Conservation (phyloP, 306 rosid genomes). For the Cicer bijugum region DNA sequence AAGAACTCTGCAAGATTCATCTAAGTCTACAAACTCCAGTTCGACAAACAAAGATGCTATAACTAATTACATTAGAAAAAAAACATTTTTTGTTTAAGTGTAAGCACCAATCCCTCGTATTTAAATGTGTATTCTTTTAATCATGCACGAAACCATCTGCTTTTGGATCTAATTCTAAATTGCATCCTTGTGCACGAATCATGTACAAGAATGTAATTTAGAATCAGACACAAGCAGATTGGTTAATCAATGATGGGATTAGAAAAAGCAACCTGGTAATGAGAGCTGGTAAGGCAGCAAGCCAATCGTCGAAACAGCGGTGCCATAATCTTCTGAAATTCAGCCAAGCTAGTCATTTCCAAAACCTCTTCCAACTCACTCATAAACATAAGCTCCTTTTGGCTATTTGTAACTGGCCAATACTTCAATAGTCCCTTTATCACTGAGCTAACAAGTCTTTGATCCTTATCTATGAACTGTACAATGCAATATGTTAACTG, state of each 20-base stretch:
- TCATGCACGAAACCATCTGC: too few relatives aligned
- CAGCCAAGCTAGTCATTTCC: constrained; percentile 87
- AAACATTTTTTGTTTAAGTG: constrained; percentile 3
- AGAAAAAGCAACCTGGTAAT: constrained; percentile 76
- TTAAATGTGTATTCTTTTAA: too few relatives aligned
- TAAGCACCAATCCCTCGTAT: not conserved
- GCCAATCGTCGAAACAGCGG: constrained; percentile 78
- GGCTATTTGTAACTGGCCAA: constrained; percentile 98
- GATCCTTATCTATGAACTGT: constrained; percentile 96
- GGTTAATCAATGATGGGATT: not conserved
- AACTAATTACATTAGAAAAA: not conserved
- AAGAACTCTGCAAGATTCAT: not conserved
- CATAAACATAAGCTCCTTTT: constrained; percentile 95
- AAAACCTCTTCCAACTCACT: constrained; percentile 95
- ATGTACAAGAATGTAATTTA: constrained; percentile 10
- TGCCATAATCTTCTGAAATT: constrained; percentile 83
- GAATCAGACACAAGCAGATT: constrained; percentile 11
- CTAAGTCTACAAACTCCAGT: constrained; percentile 18
- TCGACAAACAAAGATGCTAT: constrained; percentile 34
- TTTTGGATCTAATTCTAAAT: too few relatives aligned
- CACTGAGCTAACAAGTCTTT: constrained; percentile 76
- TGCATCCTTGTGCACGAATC: too few relatives aligned
- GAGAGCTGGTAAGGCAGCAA: constrained; percentile 81
- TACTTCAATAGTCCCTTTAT: constrained; percentile 85
- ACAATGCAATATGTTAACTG: constrained; percentile 86